Percentiles rank a stretch among this genome's conserved stretches.
Evolutionary conservation across 352 stramenopile species (phyloP).

Genomic region (Globisporangium apiculatum): DNA sequence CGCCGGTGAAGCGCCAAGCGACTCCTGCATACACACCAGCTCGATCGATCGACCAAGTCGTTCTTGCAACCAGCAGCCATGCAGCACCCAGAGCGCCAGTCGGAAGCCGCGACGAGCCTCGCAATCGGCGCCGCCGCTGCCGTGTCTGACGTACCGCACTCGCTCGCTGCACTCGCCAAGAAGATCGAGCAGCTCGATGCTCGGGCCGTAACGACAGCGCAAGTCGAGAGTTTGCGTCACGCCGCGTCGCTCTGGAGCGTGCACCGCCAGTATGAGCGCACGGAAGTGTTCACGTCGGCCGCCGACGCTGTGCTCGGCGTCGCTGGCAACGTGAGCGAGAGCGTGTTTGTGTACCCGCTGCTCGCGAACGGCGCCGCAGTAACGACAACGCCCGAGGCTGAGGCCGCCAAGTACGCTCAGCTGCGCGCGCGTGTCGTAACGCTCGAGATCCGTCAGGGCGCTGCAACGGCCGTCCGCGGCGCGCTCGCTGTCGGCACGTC

Average conservation of each 20-base stretch:
- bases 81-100: constrained; percentile 23
- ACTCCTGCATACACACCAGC: too few species aligned
- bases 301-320: constrained; percentile 48
- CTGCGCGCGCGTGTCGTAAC: constrained; percentile 49
- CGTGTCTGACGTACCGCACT: constrained; percentile 11
- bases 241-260: constrained; percentile 19
- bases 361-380: constrained; percentile 15
- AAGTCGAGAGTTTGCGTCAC: background rate
- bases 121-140: constrained; percentile 10
- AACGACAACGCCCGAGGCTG: background rate
- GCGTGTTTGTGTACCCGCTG: constrained; percentile 60
- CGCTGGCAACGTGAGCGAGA: constrained; percentile 46
- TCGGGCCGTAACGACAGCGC: background rate
- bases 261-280: constrained; percentile 29
- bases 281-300: constrained; percentile 48
- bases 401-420: constrained; percentile 12
- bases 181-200: constrained; percentile 3
- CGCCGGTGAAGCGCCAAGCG: constrained; percentile 7
- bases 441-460: constrained; percentile 53
- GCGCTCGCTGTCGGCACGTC: constrained; percentile 45
- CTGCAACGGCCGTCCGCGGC: constrained; percentile 47
- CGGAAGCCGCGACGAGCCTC: constrained; percentile 17
- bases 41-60: background rate
- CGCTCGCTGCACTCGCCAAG: constrained; percentile 1
- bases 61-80: constrained; percentile 5